Percentiles rank a stretch among this genome's conserved stretches.
Evolutionary conservation across 2,329 filamentous ascomycete genomes (phyloP).

Genomic region (Ceratocystis huliohia): DNA sequence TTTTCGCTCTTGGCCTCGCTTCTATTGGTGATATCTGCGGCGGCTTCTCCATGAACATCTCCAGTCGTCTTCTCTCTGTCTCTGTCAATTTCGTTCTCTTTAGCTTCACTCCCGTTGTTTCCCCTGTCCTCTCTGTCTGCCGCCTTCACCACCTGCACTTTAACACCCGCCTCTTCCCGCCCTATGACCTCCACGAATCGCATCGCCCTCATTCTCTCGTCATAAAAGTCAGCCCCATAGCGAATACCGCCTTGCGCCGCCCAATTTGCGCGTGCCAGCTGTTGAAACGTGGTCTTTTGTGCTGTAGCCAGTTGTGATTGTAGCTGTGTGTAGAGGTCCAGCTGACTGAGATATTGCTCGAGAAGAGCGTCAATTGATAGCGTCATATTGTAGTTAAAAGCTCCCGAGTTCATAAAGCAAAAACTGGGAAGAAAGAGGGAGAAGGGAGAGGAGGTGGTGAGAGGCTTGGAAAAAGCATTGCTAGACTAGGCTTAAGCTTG

Average conservation of each 20-base stretch:
- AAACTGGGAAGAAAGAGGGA: not conserved
- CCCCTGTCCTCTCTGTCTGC: constrained; percentile 21
- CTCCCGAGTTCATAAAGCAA: no score
- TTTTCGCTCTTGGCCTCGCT: constrained; percentile 21
- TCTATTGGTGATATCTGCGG: not conserved
- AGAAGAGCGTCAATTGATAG: constrained; percentile 49
- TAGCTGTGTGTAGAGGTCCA: constrained; percentile 54
- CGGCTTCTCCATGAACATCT: no score
- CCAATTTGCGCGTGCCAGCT: constrained; percentile 65
- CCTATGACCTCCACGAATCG: constrained; percentile 30
- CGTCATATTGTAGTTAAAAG: not conserved
- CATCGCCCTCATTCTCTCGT: constrained; percentile 57
- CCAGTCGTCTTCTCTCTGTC: constrained; percentile 4
- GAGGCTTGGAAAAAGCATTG: not conserved
- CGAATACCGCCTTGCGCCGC: constrained; percentile 47
- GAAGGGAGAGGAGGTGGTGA: not conserved
- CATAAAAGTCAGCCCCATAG: constrained; percentile 60
- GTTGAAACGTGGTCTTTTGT: constrained; percentile 44
- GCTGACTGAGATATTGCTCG: constrained; percentile 49
- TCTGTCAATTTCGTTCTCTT: constrained; percentile 11
- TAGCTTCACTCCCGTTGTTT: not conserved
- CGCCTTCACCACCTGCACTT: constrained; percentile 12
- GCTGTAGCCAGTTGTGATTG: constrained; percentile 40
- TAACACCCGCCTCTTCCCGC: constrained; percentile 4
- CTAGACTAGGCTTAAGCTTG: not conserved